phyloP scores from a whole-genome alignment of 225 moss, liverwort and hornwort species.

The Climacium dendroides region DNA sequence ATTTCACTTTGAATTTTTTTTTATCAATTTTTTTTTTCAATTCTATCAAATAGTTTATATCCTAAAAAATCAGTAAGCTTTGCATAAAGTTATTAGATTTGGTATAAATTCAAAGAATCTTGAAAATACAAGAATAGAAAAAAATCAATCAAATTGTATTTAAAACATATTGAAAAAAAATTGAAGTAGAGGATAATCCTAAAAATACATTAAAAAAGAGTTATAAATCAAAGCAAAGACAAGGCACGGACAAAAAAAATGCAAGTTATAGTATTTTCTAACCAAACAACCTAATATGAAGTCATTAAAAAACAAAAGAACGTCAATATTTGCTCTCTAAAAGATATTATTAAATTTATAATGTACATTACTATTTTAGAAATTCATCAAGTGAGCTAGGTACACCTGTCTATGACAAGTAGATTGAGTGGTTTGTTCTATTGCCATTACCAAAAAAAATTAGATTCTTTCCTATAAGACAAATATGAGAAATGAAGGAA shows the following conservation, averaged over 20 bases:
- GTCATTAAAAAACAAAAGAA: background rate
- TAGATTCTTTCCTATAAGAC: too few species aligned
- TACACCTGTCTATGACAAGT: too few species aligned
- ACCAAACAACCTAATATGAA: background rate
- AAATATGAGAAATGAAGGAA: too few species aligned
- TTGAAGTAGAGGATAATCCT: background rate
- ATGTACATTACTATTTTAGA: background rate
- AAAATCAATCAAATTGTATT: background rate
- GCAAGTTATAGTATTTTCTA: background rate
- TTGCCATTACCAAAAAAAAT: too few species aligned
- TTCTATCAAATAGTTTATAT: background rate
- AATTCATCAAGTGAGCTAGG: background rate
- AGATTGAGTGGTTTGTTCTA: too few species aligned
- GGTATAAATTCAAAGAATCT: background rate
- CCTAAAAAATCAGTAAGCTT: accelerated
- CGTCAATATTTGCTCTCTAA: background rate
- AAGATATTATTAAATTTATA: background rate
- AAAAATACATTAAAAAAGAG: background rate
- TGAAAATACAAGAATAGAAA: background rate
- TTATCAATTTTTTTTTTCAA: too few species aligned
- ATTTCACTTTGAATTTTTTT: too few species aligned
- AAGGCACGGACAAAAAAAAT: background rate
- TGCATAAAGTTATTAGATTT: background rate
- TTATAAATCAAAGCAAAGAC: background rate
- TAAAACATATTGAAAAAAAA: background rate